Conservation (phyloP, 495 filamentous ascomycete genomes). For the Xylaria telfairii region DNA sequence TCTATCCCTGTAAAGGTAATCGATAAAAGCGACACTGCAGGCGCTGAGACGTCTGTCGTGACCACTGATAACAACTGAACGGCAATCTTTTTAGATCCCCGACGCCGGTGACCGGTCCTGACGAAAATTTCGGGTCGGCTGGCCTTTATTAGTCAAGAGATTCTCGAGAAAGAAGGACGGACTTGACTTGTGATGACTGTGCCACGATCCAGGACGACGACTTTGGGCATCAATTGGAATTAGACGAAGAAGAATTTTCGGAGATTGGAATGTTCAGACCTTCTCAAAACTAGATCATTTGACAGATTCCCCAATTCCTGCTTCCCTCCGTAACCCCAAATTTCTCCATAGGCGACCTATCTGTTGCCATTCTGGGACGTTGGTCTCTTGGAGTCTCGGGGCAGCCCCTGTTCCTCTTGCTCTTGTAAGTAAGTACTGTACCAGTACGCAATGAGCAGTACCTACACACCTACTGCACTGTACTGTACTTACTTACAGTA, state of each 20-base stretch:
- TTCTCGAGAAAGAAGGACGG: background rate
- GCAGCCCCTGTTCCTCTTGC: slow-evolving; percentile 15
- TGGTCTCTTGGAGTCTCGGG: slow-evolving; percentile 9
- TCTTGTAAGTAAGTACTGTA: no score
- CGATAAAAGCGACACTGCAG: background rate
- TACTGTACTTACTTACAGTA: background rate
- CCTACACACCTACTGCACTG: background rate
- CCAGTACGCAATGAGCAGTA: background rate
- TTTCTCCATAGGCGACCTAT: background rate
- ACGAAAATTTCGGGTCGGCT: slow-evolving; percentile 18
- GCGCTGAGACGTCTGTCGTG: slow-evolving; percentile 11
- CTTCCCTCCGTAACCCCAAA: slow-evolving; percentile 21
- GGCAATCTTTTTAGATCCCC: slow-evolving; percentile 19
- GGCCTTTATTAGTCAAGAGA: slow-evolving; percentile 26
- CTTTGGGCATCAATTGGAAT: slow-evolving; percentile 23
- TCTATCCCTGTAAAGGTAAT: background rate
- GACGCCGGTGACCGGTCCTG: slow-evolving; percentile 24
- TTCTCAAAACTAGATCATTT: slow-evolving; percentile 17
- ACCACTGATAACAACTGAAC: slow-evolving; percentile 16
- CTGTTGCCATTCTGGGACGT: slow-evolving; percentile 15
- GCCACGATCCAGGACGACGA: slow-evolving; percentile 8
- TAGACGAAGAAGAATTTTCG: slow-evolving; percentile 23
- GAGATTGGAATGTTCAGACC: slow-evolving; percentile 25
- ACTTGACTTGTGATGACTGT: slow-evolving; percentile 25
- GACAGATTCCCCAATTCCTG: slow-evolving; percentile 21